phyloP scores from a whole-genome alignment of 2,329 filamentous ascomycete genomes.

The Fusarium illudens region DNA sequence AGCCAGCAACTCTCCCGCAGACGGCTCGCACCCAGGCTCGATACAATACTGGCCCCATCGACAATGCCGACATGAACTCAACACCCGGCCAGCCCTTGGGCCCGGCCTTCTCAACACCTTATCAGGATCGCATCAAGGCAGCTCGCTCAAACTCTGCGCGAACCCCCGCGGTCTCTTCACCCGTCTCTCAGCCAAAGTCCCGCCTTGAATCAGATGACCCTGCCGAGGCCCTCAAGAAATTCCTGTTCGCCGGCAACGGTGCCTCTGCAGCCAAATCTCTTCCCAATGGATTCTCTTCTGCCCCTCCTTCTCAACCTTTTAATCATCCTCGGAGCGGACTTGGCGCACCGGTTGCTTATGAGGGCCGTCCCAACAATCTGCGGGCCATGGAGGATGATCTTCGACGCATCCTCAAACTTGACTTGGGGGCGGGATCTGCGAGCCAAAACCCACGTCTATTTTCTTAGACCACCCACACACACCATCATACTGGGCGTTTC shows the following conservation, averaged over 20 bases:
- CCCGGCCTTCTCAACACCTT: slow-evolving; percentile 74
- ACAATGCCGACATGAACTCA: slow-evolving; percentile 68
- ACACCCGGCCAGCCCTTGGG: slow-evolving; percentile 64
- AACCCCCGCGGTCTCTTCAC: slow-evolving; percentile 12
- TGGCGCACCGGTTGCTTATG: slow-evolving; percentile 12
- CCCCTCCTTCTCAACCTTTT: slow-evolving; percentile 24
- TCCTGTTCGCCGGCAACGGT: slow-evolving; percentile 57
- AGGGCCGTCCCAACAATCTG: slow-evolving; percentile 44
- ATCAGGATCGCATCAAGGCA: slow-evolving; percentile 67
- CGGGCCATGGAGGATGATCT: slow-evolving; percentile 63
- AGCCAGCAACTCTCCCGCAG: slow-evolving; percentile 39
- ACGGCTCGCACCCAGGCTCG: slow-evolving; percentile 36
- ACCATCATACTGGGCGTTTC: slow-evolving; percentile 17
- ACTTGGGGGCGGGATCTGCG: slow-evolving; percentile 42
- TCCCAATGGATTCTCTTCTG: slow-evolving; percentile 32
- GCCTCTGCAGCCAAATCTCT: slow-evolving; percentile 23
- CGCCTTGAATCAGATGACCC: slow-evolving; percentile 42
- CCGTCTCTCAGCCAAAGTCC: slow-evolving; percentile 8
- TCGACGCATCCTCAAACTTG: slow-evolving; percentile 60
- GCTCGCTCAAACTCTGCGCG: slow-evolving; percentile 52
- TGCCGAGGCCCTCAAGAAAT: slow-evolving; percentile 64
- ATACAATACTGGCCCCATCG: slow-evolving; percentile 39
- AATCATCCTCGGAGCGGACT: slow-evolving; percentile 8
- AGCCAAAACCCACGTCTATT: slow-evolving; percentile 38
- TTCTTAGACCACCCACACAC: slow-evolving; percentile 30